Conservation (phyloP, 202 grass and related monocot species). For the Bolboschoenoplectus hybrid region DNA sequence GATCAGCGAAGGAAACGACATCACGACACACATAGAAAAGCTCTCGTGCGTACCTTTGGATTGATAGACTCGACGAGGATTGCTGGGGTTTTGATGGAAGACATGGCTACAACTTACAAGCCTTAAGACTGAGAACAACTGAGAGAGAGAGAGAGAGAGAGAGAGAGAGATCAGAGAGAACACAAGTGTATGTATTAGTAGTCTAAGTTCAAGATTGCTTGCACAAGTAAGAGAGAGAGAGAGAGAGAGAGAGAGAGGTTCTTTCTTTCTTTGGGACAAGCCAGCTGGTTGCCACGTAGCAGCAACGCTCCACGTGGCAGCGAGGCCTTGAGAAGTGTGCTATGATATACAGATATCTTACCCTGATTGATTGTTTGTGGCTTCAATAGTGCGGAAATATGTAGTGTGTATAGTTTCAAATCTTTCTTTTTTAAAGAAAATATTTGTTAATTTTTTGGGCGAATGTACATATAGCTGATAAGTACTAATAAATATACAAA, state of each 20-base stretch:
- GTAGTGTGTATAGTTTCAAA: background rate
- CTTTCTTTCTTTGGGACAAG: background rate
- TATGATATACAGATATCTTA: background rate
- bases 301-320: slow-evolving; percentile 18
- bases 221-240: background rate
- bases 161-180: background rate
- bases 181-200: no score
- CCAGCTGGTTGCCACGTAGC: background rate
- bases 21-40: background rate
- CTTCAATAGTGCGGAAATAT: background rate
- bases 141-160: background rate
- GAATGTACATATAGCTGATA: no score
- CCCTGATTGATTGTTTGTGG: background rate
- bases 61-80: slow-evolving; percentile 56
- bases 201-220: background rate
- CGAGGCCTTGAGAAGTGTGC: background rate
- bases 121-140: background rate
- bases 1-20: background rate
- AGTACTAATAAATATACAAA: no score
- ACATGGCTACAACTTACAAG: slow-evolving; percentile 38
- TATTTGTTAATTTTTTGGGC: no score
- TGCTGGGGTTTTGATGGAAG: slow-evolving; percentile 51
- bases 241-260: background rate
- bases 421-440: no score
- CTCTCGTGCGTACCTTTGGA: slow-evolving; percentile 35